These are phyloP conservation scores for Houttuynia cordata DNA, from an alignment of 164 flowering plant species.

Conservation along the genomic window DNA sequence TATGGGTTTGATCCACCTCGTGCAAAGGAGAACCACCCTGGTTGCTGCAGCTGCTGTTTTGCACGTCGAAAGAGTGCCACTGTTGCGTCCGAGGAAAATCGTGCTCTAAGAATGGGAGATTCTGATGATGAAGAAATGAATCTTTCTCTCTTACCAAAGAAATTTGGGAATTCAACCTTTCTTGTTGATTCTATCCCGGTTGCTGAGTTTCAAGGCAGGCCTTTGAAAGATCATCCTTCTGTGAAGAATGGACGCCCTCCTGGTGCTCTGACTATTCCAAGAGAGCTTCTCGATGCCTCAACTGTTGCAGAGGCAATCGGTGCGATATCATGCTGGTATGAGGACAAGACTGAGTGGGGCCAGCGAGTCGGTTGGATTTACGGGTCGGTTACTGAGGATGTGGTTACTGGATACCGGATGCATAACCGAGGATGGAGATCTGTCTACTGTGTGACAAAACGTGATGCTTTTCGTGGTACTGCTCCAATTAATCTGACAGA, in stretches of 20 bases:
- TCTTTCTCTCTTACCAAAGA: constrained; percentile 43
- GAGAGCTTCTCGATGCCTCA: constrained; percentile 68
- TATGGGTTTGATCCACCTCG: constrained; percentile 84
- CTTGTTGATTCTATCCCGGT: constrained; percentile 68
- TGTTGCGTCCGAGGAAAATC: constrained; percentile 29
- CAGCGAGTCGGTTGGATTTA: constrained; percentile 72
- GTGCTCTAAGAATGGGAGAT: constrained; percentile 37
- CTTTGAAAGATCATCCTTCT: constrained; percentile 65
- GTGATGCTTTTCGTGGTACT: constrained; percentile 79
- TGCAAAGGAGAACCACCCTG: constrained; percentile 18
- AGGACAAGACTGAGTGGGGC: constrained; percentile 89
- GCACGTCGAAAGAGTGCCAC: constrained; percentile 18
- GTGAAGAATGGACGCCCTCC: constrained; percentile 18
- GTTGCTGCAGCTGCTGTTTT: constrained; percentile 43
- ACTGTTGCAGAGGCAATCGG: constrained; percentile 69
- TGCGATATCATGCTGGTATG: constrained; percentile 72
- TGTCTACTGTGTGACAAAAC: constrained; percentile 64
- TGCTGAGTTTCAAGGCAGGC: constrained; percentile 82
- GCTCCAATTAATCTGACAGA: constrained; percentile 86
- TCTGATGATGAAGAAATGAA: constrained; percentile 47
- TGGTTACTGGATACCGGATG: constrained; percentile 79
- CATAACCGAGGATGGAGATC: constrained; percentile 82
- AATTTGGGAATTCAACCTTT: constrained; percentile 66
- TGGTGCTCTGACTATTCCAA: constrained; percentile 59
- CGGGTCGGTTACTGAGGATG: constrained; percentile 83